Conservation (phyloP, 2,329 filamentous ascomycete species). For the Colletotrichum paranaense region DNA sequence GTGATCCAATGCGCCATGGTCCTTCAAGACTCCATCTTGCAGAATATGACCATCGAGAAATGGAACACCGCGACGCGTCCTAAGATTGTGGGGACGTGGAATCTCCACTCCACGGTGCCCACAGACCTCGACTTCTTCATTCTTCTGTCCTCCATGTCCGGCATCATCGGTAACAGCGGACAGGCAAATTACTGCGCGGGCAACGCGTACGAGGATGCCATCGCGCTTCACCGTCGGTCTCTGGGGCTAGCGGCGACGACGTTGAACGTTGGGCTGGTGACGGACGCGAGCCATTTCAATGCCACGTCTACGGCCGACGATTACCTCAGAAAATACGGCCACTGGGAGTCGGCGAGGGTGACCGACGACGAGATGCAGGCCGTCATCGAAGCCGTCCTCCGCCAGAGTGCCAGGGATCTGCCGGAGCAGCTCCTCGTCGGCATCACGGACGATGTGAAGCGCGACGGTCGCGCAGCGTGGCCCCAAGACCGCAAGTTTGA, state of each 20-base stretch:
- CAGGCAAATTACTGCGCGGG: slow-evolving; percentile 37
- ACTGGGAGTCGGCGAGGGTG: no score
- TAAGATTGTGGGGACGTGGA: slow-evolving; percentile 35
- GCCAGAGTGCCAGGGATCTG: no score
- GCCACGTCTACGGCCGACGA: no score
- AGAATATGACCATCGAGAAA: slow-evolving; percentile 33
- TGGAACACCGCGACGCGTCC: slow-evolving; percentile 32
- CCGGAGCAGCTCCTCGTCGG: no score
- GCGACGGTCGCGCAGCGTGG: no score
- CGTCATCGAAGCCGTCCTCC: no score
- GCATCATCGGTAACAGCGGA: slow-evolving; percentile 34
- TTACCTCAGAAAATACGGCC: no score
- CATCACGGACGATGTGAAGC: no score
- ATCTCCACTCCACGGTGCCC: slow-evolving; percentile 23
- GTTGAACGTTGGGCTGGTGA: slow-evolving; percentile 27
- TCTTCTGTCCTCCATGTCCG: slow-evolving; percentile 36
- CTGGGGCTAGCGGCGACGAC: background rate
- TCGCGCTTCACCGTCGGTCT: slow-evolving; percentile 26
- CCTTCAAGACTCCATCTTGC: slow-evolving; percentile 36
- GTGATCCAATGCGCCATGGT: slow-evolving; percentile 48
- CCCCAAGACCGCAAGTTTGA: no score
- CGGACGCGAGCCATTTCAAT: slow-evolving; percentile 49
- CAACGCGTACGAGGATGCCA: slow-evolving; percentile 36
- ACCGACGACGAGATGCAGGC: no score
- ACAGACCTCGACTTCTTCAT: slow-evolving; percentile 35